Percentiles rank a stretch among this genome's conserved stretches.
phyloP scores from a whole-genome alignment of 73 alveolate genomes.

The Symbiodinium natans region DNA sequence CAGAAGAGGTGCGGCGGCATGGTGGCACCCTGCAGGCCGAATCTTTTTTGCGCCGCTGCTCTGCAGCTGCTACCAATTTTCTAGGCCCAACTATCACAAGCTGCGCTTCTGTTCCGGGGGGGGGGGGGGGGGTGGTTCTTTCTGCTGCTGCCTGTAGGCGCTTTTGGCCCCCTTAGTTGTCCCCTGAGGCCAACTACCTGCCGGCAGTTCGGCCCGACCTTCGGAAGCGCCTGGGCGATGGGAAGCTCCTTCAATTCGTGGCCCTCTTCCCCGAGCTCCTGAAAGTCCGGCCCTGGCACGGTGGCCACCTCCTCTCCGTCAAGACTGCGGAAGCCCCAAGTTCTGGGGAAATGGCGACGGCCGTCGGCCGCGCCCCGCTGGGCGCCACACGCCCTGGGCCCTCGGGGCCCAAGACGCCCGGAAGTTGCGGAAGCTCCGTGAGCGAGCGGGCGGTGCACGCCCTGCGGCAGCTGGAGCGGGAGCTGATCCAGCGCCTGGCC shows the following conservation, averaged over 20 bases:
- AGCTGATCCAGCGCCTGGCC: constrained; percentile 19
- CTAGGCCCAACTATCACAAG: neutral
- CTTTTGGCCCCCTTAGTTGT: too few species aligned
- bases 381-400: constrained; percentile 41
- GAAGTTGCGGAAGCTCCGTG: neutral
- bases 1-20: constrained; percentile 9
- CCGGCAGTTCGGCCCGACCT: constrained; percentile 55
- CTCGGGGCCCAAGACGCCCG: neutral
- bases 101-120: too few species aligned
- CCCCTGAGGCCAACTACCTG: constrained; percentile 43
- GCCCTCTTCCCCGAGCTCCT: constrained; percentile 24
- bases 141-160: too few species aligned
- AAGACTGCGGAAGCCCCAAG: neutral
- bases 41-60: too few species aligned
- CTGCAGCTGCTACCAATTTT: too few species aligned
- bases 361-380: constrained; percentile 12
- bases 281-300: neutral
- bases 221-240: constrained; percentile 83
- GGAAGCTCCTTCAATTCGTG: constrained; percentile 64
- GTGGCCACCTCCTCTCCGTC: neutral
- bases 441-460: constrained; percentile 76
- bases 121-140: too few species aligned
- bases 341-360: neutral
- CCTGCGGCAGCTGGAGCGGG: constrained; percentile 76
- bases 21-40: neutral